phyloP scores from a whole-genome alignment of 768 basidiomycete genomes.

The Chalciporus chontae region DNA sequence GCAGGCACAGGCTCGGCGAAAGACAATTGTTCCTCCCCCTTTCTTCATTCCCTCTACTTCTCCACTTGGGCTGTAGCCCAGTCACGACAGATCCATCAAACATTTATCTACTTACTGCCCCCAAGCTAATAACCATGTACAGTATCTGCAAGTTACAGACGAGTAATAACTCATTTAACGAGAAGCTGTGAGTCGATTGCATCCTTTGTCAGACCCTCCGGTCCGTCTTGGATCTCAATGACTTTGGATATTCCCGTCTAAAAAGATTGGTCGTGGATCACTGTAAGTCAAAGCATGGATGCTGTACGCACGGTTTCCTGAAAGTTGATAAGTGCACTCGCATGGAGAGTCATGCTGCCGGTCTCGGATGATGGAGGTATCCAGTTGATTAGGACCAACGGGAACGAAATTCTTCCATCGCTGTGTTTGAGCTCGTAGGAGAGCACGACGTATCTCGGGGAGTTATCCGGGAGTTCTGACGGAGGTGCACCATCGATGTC shows the following conservation, averaged over 20 bases:
- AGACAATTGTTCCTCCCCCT: too few species aligned
- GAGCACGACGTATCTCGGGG: conserved; percentile 81
- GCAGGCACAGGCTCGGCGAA: too few species aligned
- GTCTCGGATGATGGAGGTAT: conserved; percentile 75
- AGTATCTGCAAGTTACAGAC: neutral
- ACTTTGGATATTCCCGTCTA: conserved; percentile 78
- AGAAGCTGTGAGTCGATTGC: conserved; percentile 59
- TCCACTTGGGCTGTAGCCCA: neutral
- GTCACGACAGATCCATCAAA: neutral
- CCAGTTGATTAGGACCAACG: conserved; percentile 88
- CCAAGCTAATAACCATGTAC: too few species aligned
- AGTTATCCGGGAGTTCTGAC: conserved; percentile 81
- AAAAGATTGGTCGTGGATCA: conserved; percentile 5
- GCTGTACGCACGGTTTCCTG: conserved; percentile 60
- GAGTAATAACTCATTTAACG: neutral
- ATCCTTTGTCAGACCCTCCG: conserved; percentile 76
- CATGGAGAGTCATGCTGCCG: conserved; percentile 74
- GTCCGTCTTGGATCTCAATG: conserved; percentile 77
- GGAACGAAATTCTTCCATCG: conserved; percentile 83
- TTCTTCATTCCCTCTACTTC: too few species aligned
- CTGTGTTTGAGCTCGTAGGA: conserved; percentile 77
- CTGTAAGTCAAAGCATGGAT: neutral
- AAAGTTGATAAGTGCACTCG: conserved; percentile 77
- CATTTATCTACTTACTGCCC: too few species aligned
- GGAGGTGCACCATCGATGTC: neutral